Base-by-base conservation (phyloP, 331 rosid genomes). In the Rosa hybrid region DNA sequence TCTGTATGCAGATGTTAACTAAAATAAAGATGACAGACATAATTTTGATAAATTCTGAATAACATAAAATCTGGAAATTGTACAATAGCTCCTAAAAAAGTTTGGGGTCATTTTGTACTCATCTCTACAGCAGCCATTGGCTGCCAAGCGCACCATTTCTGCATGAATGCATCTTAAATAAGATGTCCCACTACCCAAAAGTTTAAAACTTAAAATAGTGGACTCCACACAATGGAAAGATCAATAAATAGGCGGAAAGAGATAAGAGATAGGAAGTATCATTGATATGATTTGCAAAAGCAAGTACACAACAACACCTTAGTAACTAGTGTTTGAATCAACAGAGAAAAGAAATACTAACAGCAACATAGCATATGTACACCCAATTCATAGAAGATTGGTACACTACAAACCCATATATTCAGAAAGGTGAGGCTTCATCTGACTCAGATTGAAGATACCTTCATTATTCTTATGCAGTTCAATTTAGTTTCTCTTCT, bases 381-480 rank as follows among this genome's bases (percentile, higher is more conserved):
- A 3, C 39, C 63, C 45, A 48, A 49, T 49, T 49, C 54, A 48
- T 72, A 72, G 62, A 72, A 48, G 45, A 49, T 49, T 25, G 76
- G 59, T 9, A 71, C 12, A 12, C n/a, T 12, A 71, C 57, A 71
- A 23, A 71, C n/a, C 13, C 59, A 71, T 53, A 72, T 12, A 80
- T 63, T 74, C 83, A 80, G 94, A 83, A 56, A 83, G 84, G 83
- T 90, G 84, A 51, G 48, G 86, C 83, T 85, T 83, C 88, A 92
- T 82, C 86, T 87, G 92, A 84, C 92, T 91, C 34, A 91, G 90
- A 83, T 73, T 90, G 84, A 90, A 89, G 70, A 20, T 80, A 38
- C 92, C 98, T 83, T 91, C 88, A 57, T 74, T 84, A 75, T 87
- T 91, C 92, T 87, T 87, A 77, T 91, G 94, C 41, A 94, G 91